Percentiles rank a stretch among this genome's conserved stretches.
phyloP scores from a whole-genome alignment of 1,284 basidiomycete species.

The Exobasidium rhododendri region DNA sequence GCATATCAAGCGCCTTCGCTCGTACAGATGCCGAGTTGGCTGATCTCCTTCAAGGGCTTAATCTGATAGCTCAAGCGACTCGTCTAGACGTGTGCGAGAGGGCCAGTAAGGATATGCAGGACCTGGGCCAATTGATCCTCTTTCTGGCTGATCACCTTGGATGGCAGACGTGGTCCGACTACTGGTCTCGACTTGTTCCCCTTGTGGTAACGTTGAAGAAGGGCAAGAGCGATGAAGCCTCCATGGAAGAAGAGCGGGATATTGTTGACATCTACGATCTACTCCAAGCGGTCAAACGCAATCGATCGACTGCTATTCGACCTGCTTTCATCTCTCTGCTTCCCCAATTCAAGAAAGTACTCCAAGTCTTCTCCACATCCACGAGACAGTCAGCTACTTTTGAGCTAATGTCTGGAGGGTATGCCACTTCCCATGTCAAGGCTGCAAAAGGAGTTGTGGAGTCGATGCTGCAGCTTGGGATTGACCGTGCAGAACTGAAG shows the following conservation, averaged over 20 bases:
- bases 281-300: background rate
- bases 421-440: background rate
- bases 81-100: slow-evolving; percentile 7
- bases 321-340: background rate
- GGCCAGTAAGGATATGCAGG: slow-evolving; percentile 14
- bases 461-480: slow-evolving; percentile 62
- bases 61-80: slow-evolving; percentile 5
- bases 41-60: background rate
- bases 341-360: background rate
- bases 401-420: background rate
- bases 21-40: background rate
- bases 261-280: background rate
- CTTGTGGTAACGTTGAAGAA: background rate
- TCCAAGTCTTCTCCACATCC: background rate
- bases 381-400: background rate
- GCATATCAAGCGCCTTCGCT: background rate
- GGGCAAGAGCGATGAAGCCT: background rate
- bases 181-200: slow-evolving; percentile 14
- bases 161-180: slow-evolving; percentile 15
- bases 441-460: slow-evolving; percentile 58
- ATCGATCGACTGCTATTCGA: background rate
- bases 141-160: slow-evolving; percentile 3
- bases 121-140: slow-evolving; percentile 15
- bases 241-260: background rate
- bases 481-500: slow-evolving; percentile 61